Base-by-base conservation (phyloP, 805 yeast genomes). In the Wickerhamomyces ciferrii region DNA sequence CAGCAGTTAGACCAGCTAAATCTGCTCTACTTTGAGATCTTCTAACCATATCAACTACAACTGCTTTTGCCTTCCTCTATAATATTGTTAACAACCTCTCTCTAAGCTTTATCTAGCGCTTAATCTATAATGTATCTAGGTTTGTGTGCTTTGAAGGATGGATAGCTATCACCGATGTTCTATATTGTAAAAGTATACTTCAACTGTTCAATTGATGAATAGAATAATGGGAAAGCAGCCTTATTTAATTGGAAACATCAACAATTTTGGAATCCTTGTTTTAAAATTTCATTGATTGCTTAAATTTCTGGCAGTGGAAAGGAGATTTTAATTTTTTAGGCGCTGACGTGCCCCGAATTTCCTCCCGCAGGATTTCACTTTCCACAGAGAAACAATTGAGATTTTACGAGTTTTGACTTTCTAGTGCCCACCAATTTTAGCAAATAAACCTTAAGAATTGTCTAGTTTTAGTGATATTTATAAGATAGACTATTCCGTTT, bases 1-100 rank as follows among this genome's bases (percentile, higher is more conserved):
- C 74, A 3, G 57, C 53, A 2, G 64, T 56, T 15, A 58, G 46
- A 5, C 64, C 64, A 2, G 59, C 58, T 2, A 60, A 46, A 18
- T 55, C 58, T 1, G 60, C 61, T 6, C 54, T 54, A 5, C 58
- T 52, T 37, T 57, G 59, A 1, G 54, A 45, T 47, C 59, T 43
- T 42, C 46, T 54, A 17, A 53, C 29, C 36, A 38, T 41, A 15
- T 14, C 15, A 5, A n/a, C 5, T 6, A 5, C 25, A 23, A 27
- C 31, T 11, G 31, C 10, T 27, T 13, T 27, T 9, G 31, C 13
- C 15, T 13, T 11, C 13, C 14, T 24, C 27, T 24, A 24, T 6
- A 7, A 24, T 24, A 6, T 24, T 6, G 27, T 24, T 24, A 10
- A 7, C 10, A 24, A 24, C 10, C 27, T 24, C 9, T 24, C 9